Evolutionary conservation across 176 grass and related monocot genomes (phyloP).

Genomic region (Oryza glaberrima): DNA sequence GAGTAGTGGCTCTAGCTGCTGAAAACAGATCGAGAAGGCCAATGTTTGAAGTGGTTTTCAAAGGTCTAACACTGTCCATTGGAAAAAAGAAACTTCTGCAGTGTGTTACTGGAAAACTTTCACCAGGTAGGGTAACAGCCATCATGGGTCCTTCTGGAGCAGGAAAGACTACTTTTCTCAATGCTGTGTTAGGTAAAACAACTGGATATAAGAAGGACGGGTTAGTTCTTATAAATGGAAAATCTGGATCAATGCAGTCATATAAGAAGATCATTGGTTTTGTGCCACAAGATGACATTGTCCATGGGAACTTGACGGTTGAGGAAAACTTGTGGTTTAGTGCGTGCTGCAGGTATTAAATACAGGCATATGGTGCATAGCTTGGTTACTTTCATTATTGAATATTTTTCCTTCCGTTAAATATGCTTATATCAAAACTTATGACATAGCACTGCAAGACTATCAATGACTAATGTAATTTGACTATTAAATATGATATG

Average conservation of each 20-base stretch:
- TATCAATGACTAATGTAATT: constrained; percentile 8
- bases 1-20: constrained; percentile 54
- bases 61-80: constrained; percentile 63
- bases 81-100: constrained; percentile 72
- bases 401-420: constrained; percentile 4
- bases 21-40: constrained; percentile 49
- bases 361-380: constrained; percentile 27
- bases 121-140: constrained; percentile 66
- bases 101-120: constrained; percentile 73
- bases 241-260: constrained; percentile 62
- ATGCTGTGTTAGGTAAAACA: constrained; percentile 74
- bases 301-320: constrained; percentile 85
- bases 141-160: constrained; percentile 89
- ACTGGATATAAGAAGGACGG: constrained; percentile 67
- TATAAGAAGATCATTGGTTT: constrained; percentile 84
- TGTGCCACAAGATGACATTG: constrained; percentile 90
- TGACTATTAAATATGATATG: constrained; percentile 20
- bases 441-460: constrained; percentile 20
- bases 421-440: neutral
- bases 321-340: constrained; percentile 92
- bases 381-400: neutral
- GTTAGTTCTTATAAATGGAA: constrained; percentile 73
- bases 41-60: constrained; percentile 74
- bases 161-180: constrained; percentile 89
- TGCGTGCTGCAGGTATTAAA: constrained; percentile 77